Evolutionary conservation across 2,329 filamentous ascomycete species (phyloP).

Genomic region (Diplocarpon rosae): DNA sequence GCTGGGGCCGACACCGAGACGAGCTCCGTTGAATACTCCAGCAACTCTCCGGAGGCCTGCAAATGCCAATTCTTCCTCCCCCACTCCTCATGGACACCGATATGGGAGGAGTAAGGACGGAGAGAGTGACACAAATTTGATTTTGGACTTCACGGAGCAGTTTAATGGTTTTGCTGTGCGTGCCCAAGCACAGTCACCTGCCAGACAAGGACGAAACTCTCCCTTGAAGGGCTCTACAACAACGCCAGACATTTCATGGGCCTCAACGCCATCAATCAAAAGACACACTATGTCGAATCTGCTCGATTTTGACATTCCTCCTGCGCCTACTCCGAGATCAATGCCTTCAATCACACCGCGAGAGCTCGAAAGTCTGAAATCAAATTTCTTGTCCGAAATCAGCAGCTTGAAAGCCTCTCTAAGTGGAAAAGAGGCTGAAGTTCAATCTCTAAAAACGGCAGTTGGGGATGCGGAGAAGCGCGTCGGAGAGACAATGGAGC

Average conservation of each 20-base stretch:
- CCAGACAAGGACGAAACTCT: conserved; percentile 35
- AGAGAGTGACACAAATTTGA: conserved; percentile 61
- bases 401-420: conserved; percentile 87
- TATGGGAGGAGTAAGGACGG: conserved; percentile 21
- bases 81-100: conserved; percentile 31
- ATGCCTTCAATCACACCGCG: conserved; percentile 84
- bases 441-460: conserved; percentile 74
- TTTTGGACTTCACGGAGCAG: conserved; percentile 83
- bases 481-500: conserved; percentile 76
- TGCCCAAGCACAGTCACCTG: conserved; percentile 35
- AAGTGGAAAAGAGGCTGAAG: conserved; percentile 87
- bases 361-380: conserved; percentile 88
- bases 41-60: conserved; percentile 21
- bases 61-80: conserved; percentile 25
- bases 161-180: conserved; percentile 41
- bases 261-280: conserved; percentile 20
- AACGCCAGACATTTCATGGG: conserved; percentile 18
- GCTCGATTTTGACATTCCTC: conserved; percentile 88
- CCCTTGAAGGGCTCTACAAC: conserved; percentile 30
- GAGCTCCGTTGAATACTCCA: conserved; percentile 22
- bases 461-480: conserved; percentile 85
- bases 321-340: conserved; percentile 81
- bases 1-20: conserved; percentile 30
- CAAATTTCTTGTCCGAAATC: conserved; percentile 81
- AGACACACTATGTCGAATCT: conserved; percentile 48